These are phyloP conservation scores for Penicillium aurantiogriseum DNA, from an alignment of 2,329 filamentous ascomycete genomes.

Conservation along the genomic window DNA sequence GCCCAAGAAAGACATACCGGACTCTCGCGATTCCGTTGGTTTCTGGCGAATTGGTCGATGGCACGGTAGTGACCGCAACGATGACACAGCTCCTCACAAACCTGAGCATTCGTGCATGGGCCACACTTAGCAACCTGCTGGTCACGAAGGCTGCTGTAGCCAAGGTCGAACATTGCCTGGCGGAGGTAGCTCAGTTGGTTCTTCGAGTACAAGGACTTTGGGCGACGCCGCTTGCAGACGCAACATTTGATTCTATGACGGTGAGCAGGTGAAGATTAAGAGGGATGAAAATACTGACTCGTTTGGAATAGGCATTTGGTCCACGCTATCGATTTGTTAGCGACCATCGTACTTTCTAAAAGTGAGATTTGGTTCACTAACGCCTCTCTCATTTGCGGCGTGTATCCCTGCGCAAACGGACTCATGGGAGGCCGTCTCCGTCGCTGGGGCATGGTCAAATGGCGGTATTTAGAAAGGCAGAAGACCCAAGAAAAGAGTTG, in stretches of 20 bases:
- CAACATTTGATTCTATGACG: constrained; percentile 6
- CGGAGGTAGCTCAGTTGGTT: constrained; percentile 7
- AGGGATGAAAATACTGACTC: background rate
- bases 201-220: background rate
- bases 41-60: constrained; percentile 6
- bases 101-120: constrained; percentile 1
- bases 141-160: background rate
- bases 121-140: constrained; percentile 7
- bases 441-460: background rate
- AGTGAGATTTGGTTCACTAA: background rate
- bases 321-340: background rate
- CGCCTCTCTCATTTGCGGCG: background rate
- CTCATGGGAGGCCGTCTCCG: background rate
- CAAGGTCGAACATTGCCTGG: background rate
- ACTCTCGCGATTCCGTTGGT: constrained; percentile 4
- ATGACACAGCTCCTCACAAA: constrained; percentile 3
- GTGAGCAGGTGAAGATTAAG: background rate
- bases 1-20: background rate
- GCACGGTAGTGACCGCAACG: constrained; percentile 3
- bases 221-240: constrained; percentile 3
- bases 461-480: background rate
- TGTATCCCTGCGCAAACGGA: background rate
- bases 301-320: background rate
- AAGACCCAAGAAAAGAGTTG: background rate
- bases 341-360: background rate